Evolutionary conservation across 352 stramenopile species (phyloP), one percentile per base, ranked within the genome.

Genomic region (Pythium pyrilobum): DNA sequence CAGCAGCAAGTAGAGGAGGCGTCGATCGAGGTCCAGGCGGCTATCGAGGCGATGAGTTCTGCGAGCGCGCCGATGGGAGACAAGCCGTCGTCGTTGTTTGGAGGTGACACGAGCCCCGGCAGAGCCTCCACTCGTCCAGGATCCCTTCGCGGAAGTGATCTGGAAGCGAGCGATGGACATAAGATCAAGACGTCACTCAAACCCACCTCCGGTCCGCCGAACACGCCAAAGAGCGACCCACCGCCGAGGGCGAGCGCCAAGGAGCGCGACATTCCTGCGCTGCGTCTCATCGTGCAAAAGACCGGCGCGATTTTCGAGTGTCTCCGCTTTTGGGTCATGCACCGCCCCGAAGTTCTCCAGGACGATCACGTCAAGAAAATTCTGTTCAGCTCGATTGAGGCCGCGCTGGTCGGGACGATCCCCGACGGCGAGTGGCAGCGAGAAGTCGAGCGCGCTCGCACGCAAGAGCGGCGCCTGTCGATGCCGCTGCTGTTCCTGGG

Each of bases 1-100:
- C 84, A 95, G 38, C 84, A 92, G 36, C 84, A 95, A 62, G 80
- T 95, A 9, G 84, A 95, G 66, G 80, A 92, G 66, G 78, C 84
- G 13, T 95, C 84, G 0, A 92, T 91, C 43, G 84, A 92, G 67
- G 81, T 95, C 0, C 84, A 92, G 51, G 67, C 81, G 2, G 77
- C 79, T 2, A 87, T 95, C 55, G 84, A 95, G 64, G 77, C 53
- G 29, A 56, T 61, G 46, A 44, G 34, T 24, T 20, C 31, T 54
- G 10, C 64, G 74, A 5, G 27, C 20, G 20, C 3, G 10, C 23
- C 41, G 8, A 21, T 25, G 15, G 41, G 13, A 12, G 41, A 21
- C 34, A 59, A 59, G 10, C 42, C 56, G 16, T 55, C 45, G 8
- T 62, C 54, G n/a, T 40, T 62, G 31, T 62, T 62, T 45, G 54